phyloP scores from a whole-genome alignment of 2,329 filamentous ascomycete species.

The Colletotrichum sp. region DNA sequence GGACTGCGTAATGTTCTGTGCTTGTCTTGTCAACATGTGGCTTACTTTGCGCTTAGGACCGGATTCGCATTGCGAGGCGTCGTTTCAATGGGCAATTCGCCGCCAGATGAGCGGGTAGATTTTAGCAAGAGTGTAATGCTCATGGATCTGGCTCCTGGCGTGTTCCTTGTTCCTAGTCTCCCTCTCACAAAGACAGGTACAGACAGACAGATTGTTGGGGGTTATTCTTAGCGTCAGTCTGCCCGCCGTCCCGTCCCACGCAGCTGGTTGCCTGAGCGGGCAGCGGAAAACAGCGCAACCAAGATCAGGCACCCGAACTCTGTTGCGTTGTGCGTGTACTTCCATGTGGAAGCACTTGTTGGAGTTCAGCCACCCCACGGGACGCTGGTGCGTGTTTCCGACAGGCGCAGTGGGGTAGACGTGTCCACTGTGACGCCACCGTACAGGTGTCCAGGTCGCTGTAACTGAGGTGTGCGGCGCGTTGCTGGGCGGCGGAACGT shows the following conservation, averaged over 20 bases:
- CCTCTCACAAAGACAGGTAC: neutral
- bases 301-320: neutral
- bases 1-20: neutral
- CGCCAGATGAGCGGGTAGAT: neutral
- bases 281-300: neutral
- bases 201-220: neutral
- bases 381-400: slow-evolving; percentile 15
- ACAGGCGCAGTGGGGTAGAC: slow-evolving; percentile 8
- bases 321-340: neutral
- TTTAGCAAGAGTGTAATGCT: neutral
- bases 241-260: neutral
- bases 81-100: neutral
- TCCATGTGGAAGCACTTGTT: neutral
- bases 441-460: neutral
- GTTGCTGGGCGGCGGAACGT: slow-evolving; percentile 2
- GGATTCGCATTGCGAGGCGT: neutral
- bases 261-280: neutral
- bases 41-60: slow-evolving; percentile 7
- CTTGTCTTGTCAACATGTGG: neutral
- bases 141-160: neutral
- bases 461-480: neutral
- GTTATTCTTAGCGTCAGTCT: neutral
- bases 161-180: neutral
- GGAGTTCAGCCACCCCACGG: slow-evolving; percentile 9
- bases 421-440: slow-evolving; percentile 11